Evolutionary conservation across 108 stramenopile species (phyloP).

Genomic region (Cyclotella choctawhatcheeana): DNA sequence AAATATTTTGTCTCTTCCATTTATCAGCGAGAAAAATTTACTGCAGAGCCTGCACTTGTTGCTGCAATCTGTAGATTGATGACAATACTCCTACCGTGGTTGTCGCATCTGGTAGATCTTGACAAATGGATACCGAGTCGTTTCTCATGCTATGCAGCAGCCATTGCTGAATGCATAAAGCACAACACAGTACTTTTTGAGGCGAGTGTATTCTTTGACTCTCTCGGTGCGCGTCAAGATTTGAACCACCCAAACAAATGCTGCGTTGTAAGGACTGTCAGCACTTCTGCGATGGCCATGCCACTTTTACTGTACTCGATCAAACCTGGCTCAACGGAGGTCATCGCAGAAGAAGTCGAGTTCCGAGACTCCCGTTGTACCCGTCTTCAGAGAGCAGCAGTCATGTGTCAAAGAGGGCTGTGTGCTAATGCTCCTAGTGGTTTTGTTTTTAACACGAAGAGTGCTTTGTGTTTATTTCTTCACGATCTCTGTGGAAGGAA

Average conservation of each 20-base stretch:
- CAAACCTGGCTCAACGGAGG: constrained; percentile 18
- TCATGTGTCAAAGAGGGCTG: constrained; percentile 31
- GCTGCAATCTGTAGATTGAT: constrained; percentile 57
- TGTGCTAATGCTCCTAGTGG: constrained; percentile 16
- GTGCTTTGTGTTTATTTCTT: constrained; percentile 27
- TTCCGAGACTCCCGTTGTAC: constrained; percentile 28
- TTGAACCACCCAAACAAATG: constrained; percentile 40
- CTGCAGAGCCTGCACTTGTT: constrained; percentile 25
- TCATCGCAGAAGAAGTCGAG: constrained; percentile 40
- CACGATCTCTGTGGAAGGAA: constrained; percentile 39
- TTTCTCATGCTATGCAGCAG: constrained; percentile 68
- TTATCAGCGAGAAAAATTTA: constrained; percentile 23
- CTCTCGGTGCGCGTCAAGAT: constrained; percentile 40
- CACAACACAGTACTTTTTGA: constrained; percentile 75
- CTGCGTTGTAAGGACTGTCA: constrained; percentile 58
- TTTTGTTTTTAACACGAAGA: constrained; percentile 31
- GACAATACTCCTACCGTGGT: constrained; percentile 71
- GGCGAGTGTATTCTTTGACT: constrained; percentile 81
- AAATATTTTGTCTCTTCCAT: neutral
- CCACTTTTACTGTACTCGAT: constrained; percentile 53
- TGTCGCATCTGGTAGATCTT: constrained; percentile 43
- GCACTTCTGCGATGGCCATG: constrained; percentile 57
- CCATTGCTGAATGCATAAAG: constrained; percentile 52
- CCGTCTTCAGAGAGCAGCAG: constrained; percentile 32
- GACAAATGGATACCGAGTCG: constrained; percentile 63